Conservation (phyloP, 306 rosid species). For the Vigna reflexopilosa region DNA sequence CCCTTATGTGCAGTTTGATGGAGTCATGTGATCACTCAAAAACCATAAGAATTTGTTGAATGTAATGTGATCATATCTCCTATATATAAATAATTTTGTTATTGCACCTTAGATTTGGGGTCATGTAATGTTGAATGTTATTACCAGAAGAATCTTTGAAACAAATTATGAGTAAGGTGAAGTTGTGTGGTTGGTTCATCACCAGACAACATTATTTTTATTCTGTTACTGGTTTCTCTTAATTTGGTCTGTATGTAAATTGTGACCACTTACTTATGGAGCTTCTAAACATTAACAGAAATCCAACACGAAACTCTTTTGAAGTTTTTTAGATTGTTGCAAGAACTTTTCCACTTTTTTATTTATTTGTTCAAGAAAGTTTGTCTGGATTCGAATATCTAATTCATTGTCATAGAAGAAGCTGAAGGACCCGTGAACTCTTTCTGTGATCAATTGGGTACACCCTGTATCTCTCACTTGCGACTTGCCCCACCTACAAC, state of each 20-base stretch:
- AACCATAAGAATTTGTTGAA: conserved; percentile 21
- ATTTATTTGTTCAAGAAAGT: background rate
- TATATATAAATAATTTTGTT: background rate
- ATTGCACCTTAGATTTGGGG: background rate
- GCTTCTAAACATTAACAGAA: too few species aligned
- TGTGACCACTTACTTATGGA: too few species aligned
- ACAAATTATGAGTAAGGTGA: conserved; percentile 8
- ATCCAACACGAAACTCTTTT: too few species aligned
- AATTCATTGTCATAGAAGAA: conserved; percentile 47
- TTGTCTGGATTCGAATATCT: conserved; percentile 34
- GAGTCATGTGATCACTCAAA: conserved; percentile 11
- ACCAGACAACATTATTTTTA: background rate
- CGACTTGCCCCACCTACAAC: conserved; percentile 45
- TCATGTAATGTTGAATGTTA: too few species aligned
- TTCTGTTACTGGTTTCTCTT: too few species aligned
- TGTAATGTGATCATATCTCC: background rate
- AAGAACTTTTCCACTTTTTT: background rate
- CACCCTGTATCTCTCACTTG: conserved; percentile 35
- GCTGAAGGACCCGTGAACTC: conserved; percentile 55
- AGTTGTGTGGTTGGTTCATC: conserved; percentile 16
- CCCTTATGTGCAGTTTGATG: background rate
- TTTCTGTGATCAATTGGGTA: conserved; percentile 46
- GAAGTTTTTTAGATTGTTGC: background rate
- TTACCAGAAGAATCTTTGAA: background rate
- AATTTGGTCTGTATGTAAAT: too few species aligned